Base-by-base conservation (phyloP, 1,284 basidiomycete genomes). In the Tylopilus sp. region DNA sequence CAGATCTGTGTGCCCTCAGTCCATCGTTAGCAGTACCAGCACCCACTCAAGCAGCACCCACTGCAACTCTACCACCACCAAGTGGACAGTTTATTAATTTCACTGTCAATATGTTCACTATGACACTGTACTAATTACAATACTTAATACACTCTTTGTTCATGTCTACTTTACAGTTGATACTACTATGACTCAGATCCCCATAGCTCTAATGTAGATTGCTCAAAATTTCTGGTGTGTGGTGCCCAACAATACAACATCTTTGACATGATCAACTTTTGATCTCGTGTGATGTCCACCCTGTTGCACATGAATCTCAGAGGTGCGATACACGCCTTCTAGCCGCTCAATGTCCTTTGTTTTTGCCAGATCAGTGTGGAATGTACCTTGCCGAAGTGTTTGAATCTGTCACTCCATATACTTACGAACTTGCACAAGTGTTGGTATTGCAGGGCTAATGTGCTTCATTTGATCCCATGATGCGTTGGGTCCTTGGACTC, bases 321-420 rank as follows among this genome's bases (percentile, higher is more conserved):
- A 62, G 12, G 39, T 62, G 0, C 8, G 16, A 24, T 62, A 62
- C 36, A 60, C 9, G 24, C 38, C 38, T 39, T 39, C 38, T 15
- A 39, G 15, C 15, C 38, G 7, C 15, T 39, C 38, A 15, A 39
- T 39, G 15, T 39, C 74, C 72, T 74, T 76, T 76, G 74, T 72
- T 19, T 44, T 47, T 39, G 36, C 36, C 6, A 65, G 62, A 32
- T 64, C 60, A 29, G 26, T 57, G 8, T 65, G 51, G 10, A 60
- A 65, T 15, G 29, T 16, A n/a, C 61, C 66, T 24, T 19, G 33
- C 24, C 19, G 47, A 4, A 67, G 22, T 8, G 61, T 4, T 29
- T 22, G 10, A 6, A 68, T 47, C 26, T 68, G 55, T 4, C 38
- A 33, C 22, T 68, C 60, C 26, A 66, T 8, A 36, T 68, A 65